A percentile compares a stretch with the other conserved stretches of the same genome.
phyloP scores from a whole-genome alignment of 805 yeast genomes.

The Priceomyces fermenticarens region DNA sequence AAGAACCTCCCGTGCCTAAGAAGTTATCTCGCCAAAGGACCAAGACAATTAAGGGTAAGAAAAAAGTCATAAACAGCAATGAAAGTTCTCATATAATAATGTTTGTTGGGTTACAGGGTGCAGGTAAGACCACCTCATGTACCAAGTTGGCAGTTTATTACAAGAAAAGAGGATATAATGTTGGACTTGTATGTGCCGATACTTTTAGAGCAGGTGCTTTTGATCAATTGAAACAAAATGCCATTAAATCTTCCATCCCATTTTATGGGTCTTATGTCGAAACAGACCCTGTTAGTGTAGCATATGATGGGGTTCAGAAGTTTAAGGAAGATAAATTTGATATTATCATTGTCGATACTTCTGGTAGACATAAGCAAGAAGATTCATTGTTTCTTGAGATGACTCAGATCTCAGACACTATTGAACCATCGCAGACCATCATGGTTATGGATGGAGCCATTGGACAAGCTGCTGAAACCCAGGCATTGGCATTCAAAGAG shows the following conservation, averaged over 20 bases:
- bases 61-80: constrained; percentile 16
- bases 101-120: constrained; percentile 99
- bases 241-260: constrained; percentile 91
- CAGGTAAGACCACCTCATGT: constrained; percentile 98
- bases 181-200: constrained; percentile 97
- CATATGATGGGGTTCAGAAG: constrained; percentile 86
- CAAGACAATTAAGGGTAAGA: constrained; percentile 26
- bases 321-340: constrained; percentile 91
- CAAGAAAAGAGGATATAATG: constrained; percentile 89
- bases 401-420: constrained; percentile 87
- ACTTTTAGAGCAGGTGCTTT: constrained; percentile 99
- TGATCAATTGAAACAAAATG: constrained; percentile 96
- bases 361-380: constrained; percentile 97
- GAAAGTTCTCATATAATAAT: constrained; percentile 62
- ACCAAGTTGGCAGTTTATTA: constrained; percentile 94
- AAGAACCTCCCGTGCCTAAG: constrained; percentile 72
- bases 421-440: constrained; percentile 91
- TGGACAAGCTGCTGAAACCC: constrained; percentile 97
- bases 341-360: constrained; percentile 92
- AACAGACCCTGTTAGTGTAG: constrained; percentile 91
- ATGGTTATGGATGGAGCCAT: constrained; percentile 97
- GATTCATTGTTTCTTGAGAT: constrained; percentile 87
- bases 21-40: constrained; percentile 46
- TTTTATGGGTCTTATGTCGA: constrained; percentile 94
- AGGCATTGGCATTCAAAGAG: constrained; percentile 91